A percentile compares a stretch with the other conserved stretches of the same genome.
Conservation (phyloP, 2,329 filamentous ascomycete genomes). For the Penicillium corylophilum region DNA sequence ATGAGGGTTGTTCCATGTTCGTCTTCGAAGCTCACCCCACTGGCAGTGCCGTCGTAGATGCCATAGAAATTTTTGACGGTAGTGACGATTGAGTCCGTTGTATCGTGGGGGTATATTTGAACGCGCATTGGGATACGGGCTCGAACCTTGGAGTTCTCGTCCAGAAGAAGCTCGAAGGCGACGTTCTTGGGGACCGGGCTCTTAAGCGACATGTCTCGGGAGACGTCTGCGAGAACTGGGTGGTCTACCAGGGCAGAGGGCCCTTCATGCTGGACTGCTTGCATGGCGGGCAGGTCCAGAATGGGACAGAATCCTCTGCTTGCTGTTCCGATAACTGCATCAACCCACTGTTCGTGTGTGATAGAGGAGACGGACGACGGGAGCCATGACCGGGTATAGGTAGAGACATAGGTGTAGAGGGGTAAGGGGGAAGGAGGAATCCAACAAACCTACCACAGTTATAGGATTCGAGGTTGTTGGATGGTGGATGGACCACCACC, state of each 20-base stretch:
- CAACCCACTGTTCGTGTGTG: constrained; percentile 34
- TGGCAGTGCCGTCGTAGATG: constrained; percentile 76
- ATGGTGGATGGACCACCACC: constrained; percentile 33
- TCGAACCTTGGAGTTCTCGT: constrained; percentile 57
- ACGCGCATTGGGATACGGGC: constrained; percentile 66
- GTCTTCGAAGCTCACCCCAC: constrained; percentile 94
- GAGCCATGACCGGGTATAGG: constrained; percentile 27
- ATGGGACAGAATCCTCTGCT: constrained; percentile 26
- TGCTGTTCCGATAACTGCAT: constrained; percentile 34
- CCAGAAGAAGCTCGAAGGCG: constrained; percentile 62
- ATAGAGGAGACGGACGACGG: constrained; percentile 21
- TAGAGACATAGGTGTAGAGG: constrained; percentile 23
- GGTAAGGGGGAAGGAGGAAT: constrained; percentile 29
- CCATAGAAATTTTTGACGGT: constrained; percentile 99
- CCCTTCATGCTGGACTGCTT: constrained; percentile 36
- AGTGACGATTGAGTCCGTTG: constrained; percentile 94
- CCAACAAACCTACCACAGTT: constrained; percentile 41
- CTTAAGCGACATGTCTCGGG: constrained; percentile 39
- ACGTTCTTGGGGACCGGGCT: constrained; percentile 57
- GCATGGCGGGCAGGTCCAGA: constrained; percentile 35
- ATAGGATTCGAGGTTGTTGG: constrained; percentile 26
- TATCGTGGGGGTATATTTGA: constrained; percentile 92
- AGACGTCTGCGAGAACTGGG: constrained; percentile 25
- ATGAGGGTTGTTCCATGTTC: constrained; percentile 86
- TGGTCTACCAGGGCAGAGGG: constrained; percentile 35